Base-by-base conservation (phyloP, 2,329 filamentous ascomycete species). In the Botrytis galanthina region DNA sequence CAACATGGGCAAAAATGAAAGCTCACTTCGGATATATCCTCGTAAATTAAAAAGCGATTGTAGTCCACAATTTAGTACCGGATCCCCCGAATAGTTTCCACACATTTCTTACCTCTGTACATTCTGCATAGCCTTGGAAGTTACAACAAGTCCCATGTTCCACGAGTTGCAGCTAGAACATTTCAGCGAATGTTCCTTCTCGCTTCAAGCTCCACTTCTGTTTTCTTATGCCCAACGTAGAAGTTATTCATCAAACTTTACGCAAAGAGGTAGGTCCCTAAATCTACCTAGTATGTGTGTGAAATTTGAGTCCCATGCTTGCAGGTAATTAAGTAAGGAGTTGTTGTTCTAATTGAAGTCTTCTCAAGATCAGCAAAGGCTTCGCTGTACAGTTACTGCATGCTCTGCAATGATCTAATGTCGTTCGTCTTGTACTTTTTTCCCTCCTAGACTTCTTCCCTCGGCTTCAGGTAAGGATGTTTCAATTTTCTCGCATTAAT, bases 21-120 rank as follows among this genome's bases (percentile, higher is more conserved):
- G 60, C 60, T 66, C 59, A 64, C 61, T 48, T 72, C 70, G 62
- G 62, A 68, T 68, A 59, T 67, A 72, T 68, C 70, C 67, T 14
- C 39, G 57, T 35, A 46, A 59, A 70, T 70, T 61, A 70, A 61
- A 70, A 46, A 35, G 29, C 16, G 26, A 46, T 59, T 44, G 48
- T 29, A 68, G 66, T 54, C 35, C 66, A 46, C 51, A 70, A 70
- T 61, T 61, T 35, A 62, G 42, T 29, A 61, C 26, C 68, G 37
- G 68, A 70, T 37, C 29, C 51, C 26, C 51, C 68, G 68, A 70
- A 46, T 70, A 62, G 22, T 46, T 61, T 54, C 22, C 37, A 67
- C 61, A 42, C 61, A 66, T 72, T 51, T 44, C n/a, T 57, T 39
- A 42, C 61, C 42, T 67, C 18, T n/a, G 32, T 32, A 57, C 48